Conservation (phyloP, 106 monocot genomes). For the Dendrobium chrysotoxum region DNA sequence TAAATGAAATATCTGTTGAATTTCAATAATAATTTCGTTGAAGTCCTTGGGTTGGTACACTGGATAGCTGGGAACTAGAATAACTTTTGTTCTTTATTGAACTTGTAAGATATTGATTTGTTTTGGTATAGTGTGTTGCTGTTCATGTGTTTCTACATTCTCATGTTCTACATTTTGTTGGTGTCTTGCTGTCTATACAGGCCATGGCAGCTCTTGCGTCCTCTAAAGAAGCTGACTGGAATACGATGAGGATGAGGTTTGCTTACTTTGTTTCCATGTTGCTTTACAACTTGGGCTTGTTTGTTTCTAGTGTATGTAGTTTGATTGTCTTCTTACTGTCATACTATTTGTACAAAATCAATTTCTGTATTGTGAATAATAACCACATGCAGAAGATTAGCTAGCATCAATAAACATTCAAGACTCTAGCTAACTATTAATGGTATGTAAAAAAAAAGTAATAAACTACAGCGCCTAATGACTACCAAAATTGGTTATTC, state of each 20-base stretch:
- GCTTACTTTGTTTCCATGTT: background rate
- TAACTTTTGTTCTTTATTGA: background rate
- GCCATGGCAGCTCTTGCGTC: slow-evolving; percentile 56
- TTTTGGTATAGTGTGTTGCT: too few relatives aligned
- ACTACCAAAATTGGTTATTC: background rate
- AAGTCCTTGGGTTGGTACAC: background rate
- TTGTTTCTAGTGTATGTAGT: background rate
- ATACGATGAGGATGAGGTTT: slow-evolving; percentile 59
- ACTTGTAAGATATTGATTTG: too few relatives aligned
- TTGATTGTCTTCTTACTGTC: background rate
- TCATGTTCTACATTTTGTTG: background rate
- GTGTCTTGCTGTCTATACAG: slow-evolving; percentile 13
- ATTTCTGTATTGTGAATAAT: background rate
- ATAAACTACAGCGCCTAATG: background rate
- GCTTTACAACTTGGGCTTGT: background rate
- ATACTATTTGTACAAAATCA: background rate
- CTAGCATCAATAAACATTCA: background rate
- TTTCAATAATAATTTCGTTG: background rate
- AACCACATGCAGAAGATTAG: background rate
- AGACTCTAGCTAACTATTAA: background rate
- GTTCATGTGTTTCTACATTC: background rate
- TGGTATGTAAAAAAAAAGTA: background rate
- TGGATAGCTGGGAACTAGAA: background rate
- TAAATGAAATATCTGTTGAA: background rate
- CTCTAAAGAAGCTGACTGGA: slow-evolving; percentile 48